Evolutionary conservation across 768 basidiomycete species (phyloP).

Genomic region (Amanita molliuscula): DNA sequence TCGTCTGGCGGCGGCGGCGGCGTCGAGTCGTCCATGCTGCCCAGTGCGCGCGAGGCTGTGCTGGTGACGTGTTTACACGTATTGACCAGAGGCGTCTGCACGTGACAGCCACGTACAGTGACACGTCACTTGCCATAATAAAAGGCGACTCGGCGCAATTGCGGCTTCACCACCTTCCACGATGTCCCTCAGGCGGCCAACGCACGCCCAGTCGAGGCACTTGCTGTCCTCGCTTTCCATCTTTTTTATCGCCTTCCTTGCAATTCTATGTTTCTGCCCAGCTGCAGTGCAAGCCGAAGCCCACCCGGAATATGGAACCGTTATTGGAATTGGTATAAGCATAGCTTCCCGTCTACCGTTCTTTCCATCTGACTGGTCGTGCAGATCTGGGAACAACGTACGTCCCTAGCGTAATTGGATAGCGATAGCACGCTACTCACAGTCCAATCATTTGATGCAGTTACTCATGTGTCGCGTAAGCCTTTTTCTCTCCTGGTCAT

Average conservation of each 20-base stretch:
- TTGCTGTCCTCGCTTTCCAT: conserved; percentile 33
- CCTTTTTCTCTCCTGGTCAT: not conserved
- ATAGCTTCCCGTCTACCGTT: not conserved
- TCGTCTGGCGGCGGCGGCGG: conserved; percentile 15
- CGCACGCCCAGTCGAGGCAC: conserved; percentile 4
- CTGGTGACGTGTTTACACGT: not conserved
- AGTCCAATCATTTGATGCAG: conserved; percentile 20
- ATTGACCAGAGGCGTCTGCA: not conserved
- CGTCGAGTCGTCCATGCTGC: not conserved
- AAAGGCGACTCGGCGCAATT: not conserved
- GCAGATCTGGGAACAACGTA: conserved; percentile 74
- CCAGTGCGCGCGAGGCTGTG: not conserved
- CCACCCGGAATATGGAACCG: conserved; percentile 57
- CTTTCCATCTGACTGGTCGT: conserved; percentile 2
- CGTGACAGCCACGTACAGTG: conserved; percentile 8
- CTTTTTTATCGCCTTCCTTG: conserved; percentile 40
- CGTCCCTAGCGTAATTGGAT: conserved; percentile 8
- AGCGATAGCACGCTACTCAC: conserved; percentile 1
- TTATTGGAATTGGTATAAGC: conserved; percentile 73
- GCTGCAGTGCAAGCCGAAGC: conserved; percentile 41
- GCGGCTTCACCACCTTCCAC: not conserved
- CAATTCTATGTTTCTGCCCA: conserved; percentile 62
- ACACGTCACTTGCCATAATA: conserved; percentile 7
- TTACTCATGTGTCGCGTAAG: conserved; percentile 57
- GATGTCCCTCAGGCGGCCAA: conserved; percentile 7